Percentiles rank a stretch among this genome's conserved stretches.
These are phyloP conservation scores for Priceomyces haplophilus DNA, from an alignment of 805 yeast species.

Conservation along the genomic window DNA sequence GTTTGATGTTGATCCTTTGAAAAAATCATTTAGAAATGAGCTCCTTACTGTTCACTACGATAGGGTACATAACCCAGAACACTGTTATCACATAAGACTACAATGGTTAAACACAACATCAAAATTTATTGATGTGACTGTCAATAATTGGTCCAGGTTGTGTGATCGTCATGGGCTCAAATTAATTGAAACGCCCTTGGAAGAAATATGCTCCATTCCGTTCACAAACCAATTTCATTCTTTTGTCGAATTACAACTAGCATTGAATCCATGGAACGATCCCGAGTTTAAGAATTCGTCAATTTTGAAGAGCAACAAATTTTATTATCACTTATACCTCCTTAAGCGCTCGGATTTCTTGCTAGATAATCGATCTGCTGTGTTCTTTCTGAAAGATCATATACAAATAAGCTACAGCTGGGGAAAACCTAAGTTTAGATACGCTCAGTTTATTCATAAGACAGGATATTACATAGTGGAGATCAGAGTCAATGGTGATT, in stretches of 20 bases:
- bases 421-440: conserved; percentile 82
- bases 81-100: conserved; percentile 84
- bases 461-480: conserved; percentile 91
- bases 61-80: conserved; percentile 88
- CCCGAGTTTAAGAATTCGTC: conserved; percentile 43
- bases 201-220: conserved; percentile 76
- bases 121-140: conserved; percentile 42
- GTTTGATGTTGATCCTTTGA: conserved; percentile 72
- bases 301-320: conserved; percentile 49
- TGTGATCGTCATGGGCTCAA: conserved; percentile 82
- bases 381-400: conserved; percentile 49
- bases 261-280: conserved; percentile 70
- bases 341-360: conserved; percentile 70
- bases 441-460: conserved; percentile 84
- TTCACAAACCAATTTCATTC: conserved; percentile 84
- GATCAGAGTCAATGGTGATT: conserved; percentile 70
- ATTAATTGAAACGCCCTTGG: conserved; percentile 86
- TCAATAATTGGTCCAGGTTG: conserved; percentile 63
- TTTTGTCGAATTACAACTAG: conserved; percentile 63
- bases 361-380: conserved; percentile 75
- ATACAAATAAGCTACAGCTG: conserved; percentile 81
- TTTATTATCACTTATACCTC: conserved; percentile 75
- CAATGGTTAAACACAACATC: conserved; percentile 95
- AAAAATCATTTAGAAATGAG: conserved; percentile 74
- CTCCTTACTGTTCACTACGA: conserved; percentile 83